phyloP scores from a whole-genome alignment of 306 rosid species.

The Trifolium dubium region DNA sequence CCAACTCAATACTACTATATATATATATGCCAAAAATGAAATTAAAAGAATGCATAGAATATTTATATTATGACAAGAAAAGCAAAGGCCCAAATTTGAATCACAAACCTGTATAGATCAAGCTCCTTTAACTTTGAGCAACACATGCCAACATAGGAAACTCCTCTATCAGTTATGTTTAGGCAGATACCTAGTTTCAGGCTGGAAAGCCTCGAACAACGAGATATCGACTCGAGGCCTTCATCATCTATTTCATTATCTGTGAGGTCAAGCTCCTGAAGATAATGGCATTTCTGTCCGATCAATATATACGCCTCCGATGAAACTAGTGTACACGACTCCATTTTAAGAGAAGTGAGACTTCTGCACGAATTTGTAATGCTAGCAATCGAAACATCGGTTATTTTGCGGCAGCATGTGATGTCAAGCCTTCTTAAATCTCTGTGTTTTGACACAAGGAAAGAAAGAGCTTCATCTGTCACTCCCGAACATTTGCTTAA shows the following conservation, averaged over 20 bases:
- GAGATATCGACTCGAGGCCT: slow-evolving; percentile 76
- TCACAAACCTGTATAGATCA: slow-evolving; percentile 86
- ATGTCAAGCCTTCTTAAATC: slow-evolving; percentile 88
- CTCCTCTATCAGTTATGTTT: slow-evolving; percentile 80
- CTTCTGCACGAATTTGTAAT: slow-evolving; percentile 66
- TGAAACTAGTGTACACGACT: slow-evolving; percentile 80
- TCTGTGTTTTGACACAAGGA: slow-evolving; percentile 70
- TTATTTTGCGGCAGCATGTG: slow-evolving; percentile 90
- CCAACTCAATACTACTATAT: neutral
- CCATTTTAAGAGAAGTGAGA: slow-evolving; percentile 89
- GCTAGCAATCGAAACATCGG: slow-evolving; percentile 66
- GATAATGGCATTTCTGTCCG: slow-evolving; percentile 67
- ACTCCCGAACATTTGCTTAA: slow-evolving; percentile 89
- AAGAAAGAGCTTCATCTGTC: slow-evolving; percentile 77
- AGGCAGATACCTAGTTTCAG: slow-evolving; percentile 89
- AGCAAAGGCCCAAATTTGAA: slow-evolving; percentile 22
- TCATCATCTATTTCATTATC: slow-evolving; percentile 91
- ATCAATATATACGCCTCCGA: slow-evolving; percentile 72
- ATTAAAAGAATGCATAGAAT: slow-evolving; percentile 13
- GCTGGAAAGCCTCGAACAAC: slow-evolving; percentile 69
- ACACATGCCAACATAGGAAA: slow-evolving; percentile 63
- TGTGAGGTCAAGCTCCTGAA: slow-evolving; percentile 88
- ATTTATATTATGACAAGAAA: slow-evolving; percentile 26
- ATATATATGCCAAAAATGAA: neutral
- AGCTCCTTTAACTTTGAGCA: slow-evolving; percentile 80